phyloP scores from a whole-genome alignment of 2,329 filamentous ascomycete species.

The Penicillium fuscoglaucum region DNA sequence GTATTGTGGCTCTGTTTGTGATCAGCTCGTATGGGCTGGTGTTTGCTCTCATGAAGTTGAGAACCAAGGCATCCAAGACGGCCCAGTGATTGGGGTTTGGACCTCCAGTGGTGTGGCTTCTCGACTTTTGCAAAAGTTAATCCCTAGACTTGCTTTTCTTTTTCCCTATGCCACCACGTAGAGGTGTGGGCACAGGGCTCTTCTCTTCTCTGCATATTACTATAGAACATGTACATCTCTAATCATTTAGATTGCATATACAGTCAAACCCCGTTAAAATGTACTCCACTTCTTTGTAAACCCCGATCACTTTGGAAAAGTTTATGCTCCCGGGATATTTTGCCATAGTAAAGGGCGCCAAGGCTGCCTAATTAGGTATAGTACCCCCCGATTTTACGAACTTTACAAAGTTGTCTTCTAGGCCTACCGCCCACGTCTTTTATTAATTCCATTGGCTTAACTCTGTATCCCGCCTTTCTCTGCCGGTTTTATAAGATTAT shows the following conservation, averaged over 20 bases:
- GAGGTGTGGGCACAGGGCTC: neutral
- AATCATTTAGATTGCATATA: neutral
- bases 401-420: too few species aligned
- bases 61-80: constrained; percentile 39
- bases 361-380: too few species aligned
- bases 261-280: too few species aligned
- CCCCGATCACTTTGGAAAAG: too few species aligned
- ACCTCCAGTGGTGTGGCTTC: neutral
- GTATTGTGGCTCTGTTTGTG: constrained; percentile 58
- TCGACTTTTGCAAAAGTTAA: neutral
- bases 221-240: neutral
- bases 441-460: too few species aligned
- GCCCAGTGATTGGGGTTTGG: constrained; percentile 23
- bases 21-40: constrained; percentile 55
- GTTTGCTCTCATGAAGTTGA: constrained; percentile 40
- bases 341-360: too few species aligned
- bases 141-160: neutral
- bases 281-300: too few species aligned
- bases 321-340: too few species aligned
- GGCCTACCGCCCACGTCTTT: too few species aligned
- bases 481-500: too few species aligned
- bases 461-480: too few species aligned
- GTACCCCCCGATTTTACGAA: too few species aligned
- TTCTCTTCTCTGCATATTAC: neutral
- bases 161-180: neutral